These are phyloP conservation scores for Fistulina hepatica DNA, from an alignment of 1,284 basidiomycete genomes.

Conservation along the genomic window DNA sequence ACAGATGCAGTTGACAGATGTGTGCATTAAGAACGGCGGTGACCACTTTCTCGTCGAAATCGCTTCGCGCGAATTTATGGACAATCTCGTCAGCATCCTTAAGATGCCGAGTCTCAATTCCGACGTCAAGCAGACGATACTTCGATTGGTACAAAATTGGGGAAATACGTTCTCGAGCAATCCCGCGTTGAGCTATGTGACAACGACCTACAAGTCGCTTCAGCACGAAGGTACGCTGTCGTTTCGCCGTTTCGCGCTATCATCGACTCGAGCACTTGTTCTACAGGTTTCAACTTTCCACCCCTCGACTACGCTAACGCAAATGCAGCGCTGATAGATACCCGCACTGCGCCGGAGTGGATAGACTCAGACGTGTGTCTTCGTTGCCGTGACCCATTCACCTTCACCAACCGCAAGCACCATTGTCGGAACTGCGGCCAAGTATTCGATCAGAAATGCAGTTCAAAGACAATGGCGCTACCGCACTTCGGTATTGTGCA, in stretches of 20 bases:
- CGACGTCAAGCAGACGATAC: conserved; percentile 77
- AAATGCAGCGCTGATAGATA: conserved; percentile 78
- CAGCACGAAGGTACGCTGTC: conserved; percentile 52
- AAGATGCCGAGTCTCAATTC: conserved; percentile 63
- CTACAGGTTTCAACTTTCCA: conserved; percentile 70
- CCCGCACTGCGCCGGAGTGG: conserved; percentile 89
- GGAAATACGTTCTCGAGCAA: conserved; percentile 82
- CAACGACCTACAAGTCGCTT: conserved; percentile 72
- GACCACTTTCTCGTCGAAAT: conserved; percentile 83
- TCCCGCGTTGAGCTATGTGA: conserved; percentile 62
- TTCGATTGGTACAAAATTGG: conserved; percentile 87
- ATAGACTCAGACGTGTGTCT: conserved; percentile 93
- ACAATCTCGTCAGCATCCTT: conserved; percentile 79
- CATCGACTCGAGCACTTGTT: conserved; percentile 6
- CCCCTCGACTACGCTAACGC: conserved; percentile 60
- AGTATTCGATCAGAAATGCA: conserved; percentile 94
- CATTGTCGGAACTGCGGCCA: conserved; percentile 98
- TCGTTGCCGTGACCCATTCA: conserved; percentile 85
- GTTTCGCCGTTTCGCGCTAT: conserved; percentile 3
- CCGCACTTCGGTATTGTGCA: conserved; percentile 93
- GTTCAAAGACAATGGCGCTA: conserved; percentile 73
- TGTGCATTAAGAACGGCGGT: conserved; percentile 96
- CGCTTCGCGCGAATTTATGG: conserved; percentile 86
- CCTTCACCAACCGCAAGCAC: conserved; percentile 95
- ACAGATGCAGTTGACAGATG: conserved; percentile 65